Evolutionary conservation across 768 basidiomycete species (phyloP).

Genomic region (Tremella yokohamensis): DNA sequence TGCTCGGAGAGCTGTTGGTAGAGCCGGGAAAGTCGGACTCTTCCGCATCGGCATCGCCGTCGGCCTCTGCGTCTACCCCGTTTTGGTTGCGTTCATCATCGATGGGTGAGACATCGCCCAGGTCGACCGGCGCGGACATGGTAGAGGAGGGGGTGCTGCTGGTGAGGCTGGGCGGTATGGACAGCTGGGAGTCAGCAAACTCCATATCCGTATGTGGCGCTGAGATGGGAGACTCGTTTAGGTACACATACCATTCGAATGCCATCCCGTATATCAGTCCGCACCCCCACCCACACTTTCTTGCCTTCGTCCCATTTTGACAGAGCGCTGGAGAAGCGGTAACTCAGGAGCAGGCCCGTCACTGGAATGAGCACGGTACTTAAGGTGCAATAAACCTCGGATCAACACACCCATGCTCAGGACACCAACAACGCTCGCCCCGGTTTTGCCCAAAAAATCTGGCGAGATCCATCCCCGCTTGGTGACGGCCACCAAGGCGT

Average conservation of each 20-base stretch:
- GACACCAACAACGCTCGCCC: conserved; percentile 36
- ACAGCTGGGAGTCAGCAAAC: conserved; percentile 2
- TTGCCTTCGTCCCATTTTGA: conserved; percentile 49
- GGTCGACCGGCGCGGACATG: conserved; percentile 15
- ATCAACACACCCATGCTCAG: conserved; percentile 44
- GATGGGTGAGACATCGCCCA: conserved; percentile 9
- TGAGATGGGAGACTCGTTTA: neutral
- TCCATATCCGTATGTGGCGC: neutral
- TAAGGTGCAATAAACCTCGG: neutral
- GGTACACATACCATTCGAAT: conserved; percentile 40
- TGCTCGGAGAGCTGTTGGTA: too few relatives aligned
- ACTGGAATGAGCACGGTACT: conserved; percentile 21
- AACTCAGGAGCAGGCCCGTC: conserved; percentile 45
- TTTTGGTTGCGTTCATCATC: neutral
- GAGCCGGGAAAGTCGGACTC: too few relatives aligned
- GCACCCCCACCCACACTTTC: conserved; percentile 43
- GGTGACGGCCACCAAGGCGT: conserved; percentile 22
- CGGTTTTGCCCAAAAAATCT: conserved; percentile 27
- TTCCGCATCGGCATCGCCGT: too few relatives aligned
- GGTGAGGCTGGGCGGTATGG: conserved; percentile 7
- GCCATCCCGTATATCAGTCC: conserved; percentile 39
- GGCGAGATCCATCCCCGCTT: conserved; percentile 28
- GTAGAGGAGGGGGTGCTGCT: neutral
- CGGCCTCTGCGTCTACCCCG: neutral
- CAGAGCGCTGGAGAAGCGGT: conserved; percentile 44